Base-by-base conservation (phyloP, 2,329 filamentous ascomycete genomes). In the Ceratocystis ficicola region DNA sequence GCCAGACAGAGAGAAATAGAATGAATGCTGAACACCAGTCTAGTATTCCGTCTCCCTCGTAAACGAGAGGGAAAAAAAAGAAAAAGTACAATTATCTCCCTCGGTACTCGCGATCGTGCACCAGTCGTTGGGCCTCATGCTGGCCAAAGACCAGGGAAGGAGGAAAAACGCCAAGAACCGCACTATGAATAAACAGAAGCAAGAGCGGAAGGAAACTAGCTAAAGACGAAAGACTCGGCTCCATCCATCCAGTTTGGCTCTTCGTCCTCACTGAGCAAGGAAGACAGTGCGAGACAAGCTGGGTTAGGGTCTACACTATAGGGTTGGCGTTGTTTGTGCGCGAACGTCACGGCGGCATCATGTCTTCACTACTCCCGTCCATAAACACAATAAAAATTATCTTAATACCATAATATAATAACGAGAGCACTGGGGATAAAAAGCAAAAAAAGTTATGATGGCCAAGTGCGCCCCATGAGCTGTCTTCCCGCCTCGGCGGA, bases 81-180 rank as follows among this genome's bases (percentile, higher is more conserved):
- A 44, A 28, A 30, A 32, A 20, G 32, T 8, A 32, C 61, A 20
- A 46, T 48, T 63, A 63, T 63, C 25, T 63, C 61, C 1, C 61
- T 63, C 61, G 44, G 22, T 30, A 30, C 61, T 28, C 61, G 61
- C 61, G 61, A 63, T 63, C 44, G 12, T 30, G 41, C 28, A 15
- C 44, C 22, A 6, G 52, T 25, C 52, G 30, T 41, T 12, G 36
- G 52, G 52, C 52, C 52, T 57, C 52, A 57, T 57, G 3, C 28
- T 57, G 52, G 28, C 17, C 52, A 1, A 52, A 25, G 48, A 52
- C 48, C 48, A 52, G 17, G 2, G 2, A n/a, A 20, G n/a, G n/a
- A n/a, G 7, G 48, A 7, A 52, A n/a, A 25, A 3, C 46, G 20
- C 17, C 17, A n/a, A n/a, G 22, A 12, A 7, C n/a, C n/a, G n/a